Evolutionary conservation across 768 basidiomycete species (phyloP).

Genomic region (Pleurotus tuoliensis): DNA sequence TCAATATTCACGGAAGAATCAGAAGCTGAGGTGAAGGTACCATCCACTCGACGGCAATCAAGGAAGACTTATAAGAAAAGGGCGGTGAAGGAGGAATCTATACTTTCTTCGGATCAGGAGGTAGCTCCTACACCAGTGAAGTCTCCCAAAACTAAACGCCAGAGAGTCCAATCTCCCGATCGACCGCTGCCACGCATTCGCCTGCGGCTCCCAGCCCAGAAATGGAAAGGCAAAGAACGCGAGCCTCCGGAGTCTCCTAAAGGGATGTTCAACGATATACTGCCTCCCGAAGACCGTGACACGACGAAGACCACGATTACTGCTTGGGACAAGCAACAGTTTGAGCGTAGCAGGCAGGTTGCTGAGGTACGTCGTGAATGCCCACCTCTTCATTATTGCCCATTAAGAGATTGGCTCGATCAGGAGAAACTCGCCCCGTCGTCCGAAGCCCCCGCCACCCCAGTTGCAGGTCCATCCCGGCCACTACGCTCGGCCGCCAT

Average conservation of each 20-base stretch:
- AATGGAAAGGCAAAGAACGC: constrained; percentile 64
- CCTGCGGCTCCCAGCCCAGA: constrained; percentile 50
- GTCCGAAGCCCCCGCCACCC: constrained; percentile 17
- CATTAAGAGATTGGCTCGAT: constrained; percentile 5
- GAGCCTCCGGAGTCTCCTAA: constrained; percentile 54
- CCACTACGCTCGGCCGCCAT: constrained; percentile 58
- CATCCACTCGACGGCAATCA: neutral
- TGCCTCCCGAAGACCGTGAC: constrained; percentile 67
- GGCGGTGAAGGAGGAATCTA: constrained; percentile 1
- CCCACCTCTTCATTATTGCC: constrained; percentile 8
- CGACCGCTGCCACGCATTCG: constrained; percentile 40
- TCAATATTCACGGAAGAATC: constrained; percentile 15
- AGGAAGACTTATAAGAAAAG: constrained; percentile 16
- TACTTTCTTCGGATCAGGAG: constrained; percentile 22
- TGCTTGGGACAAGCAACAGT: constrained; percentile 59
- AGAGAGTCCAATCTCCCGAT: constrained; percentile 40
- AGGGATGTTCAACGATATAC: constrained; percentile 83
- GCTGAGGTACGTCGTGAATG: constrained; percentile 61
- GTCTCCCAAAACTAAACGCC: constrained; percentile 38
- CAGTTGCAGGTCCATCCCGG: constrained; percentile 23
- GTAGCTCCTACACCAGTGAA: constrained; percentile 15
- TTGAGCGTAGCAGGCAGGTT: constrained; percentile 63
- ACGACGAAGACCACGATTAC: constrained; percentile 63
- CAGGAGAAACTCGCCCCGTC: constrained; percentile 48
- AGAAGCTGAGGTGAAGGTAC: constrained; percentile 20